Conservation (phyloP, 1,284 basidiomycete genomes). For the Somion occarium region DNA sequence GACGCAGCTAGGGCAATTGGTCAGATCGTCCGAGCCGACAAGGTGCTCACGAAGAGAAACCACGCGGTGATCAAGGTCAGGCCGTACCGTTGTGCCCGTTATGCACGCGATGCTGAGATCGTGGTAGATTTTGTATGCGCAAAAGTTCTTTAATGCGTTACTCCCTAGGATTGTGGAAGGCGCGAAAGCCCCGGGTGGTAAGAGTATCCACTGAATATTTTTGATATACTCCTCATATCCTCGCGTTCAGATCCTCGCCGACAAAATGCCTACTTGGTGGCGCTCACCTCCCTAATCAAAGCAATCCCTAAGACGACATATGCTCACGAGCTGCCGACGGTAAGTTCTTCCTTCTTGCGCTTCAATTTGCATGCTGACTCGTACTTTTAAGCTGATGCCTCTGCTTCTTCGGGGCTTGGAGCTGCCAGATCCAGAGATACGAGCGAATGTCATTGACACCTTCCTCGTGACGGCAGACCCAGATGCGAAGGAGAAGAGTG, state of each 20-base stretch:
- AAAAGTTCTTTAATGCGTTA: slow-evolving; percentile 75
- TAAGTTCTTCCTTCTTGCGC: slow-evolving; percentile 29
- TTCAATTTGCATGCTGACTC: slow-evolving; percentile 4
- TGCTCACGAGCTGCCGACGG: slow-evolving; percentile 60
- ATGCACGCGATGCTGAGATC: neutral
- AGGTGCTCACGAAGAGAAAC: slow-evolving; percentile 71
- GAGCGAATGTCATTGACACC: slow-evolving; percentile 78
- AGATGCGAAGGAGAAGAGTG: slow-evolving; percentile 31
- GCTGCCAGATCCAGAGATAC: slow-evolving; percentile 68
- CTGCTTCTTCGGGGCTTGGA: slow-evolving; percentile 84
- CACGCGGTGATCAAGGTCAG: slow-evolving; percentile 72
- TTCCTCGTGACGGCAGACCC: slow-evolving; percentile 65
- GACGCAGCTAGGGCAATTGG: slow-evolving; percentile 74
- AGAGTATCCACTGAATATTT: slow-evolving; percentile 23
- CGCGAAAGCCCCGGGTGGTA: slow-evolving; percentile 42
- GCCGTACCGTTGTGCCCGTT: slow-evolving; percentile 1
- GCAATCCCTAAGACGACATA: slow-evolving; percentile 78
- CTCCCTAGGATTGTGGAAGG: slow-evolving; percentile 75
- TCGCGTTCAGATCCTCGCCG: slow-evolving; percentile 36
- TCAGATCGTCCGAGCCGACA: slow-evolving; percentile 53
- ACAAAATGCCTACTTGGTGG: slow-evolving; percentile 77
- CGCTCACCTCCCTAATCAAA: slow-evolving; percentile 79
- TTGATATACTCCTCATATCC: slow-evolving; percentile 1
- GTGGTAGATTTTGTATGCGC: slow-evolving; percentile 74
- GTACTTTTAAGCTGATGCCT: slow-evolving; percentile 67